Evolutionary conservation across 2,329 filamentous ascomycete genomes (phyloP), one percentile per base, ranked within the genome.

Genomic region (Neophaeococcomyces aloes): DNA sequence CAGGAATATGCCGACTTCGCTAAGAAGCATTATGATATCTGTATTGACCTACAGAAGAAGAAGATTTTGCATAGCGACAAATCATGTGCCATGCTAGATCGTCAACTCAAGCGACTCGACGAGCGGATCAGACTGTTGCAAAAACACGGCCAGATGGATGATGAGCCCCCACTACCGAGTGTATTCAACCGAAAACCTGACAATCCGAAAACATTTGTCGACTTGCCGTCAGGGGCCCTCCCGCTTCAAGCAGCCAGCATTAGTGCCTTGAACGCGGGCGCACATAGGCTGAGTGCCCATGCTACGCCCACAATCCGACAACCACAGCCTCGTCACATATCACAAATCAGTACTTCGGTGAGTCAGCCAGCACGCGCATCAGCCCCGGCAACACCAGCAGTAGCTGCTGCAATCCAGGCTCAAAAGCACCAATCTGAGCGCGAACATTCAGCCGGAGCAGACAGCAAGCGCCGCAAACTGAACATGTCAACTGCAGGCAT

Each of bases 81-180:
- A 56, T 75, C 76, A 2, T 69, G 68, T 34, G 64, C 70, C 11
- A 62, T 81, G 53, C 65, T 81, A 15, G 77, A 81, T 52, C 72
- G 78, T 1, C 75, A 81, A 48, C 70, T 81, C 50, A 80, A 77
- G 59, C 70, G 71, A 44, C 62, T 81, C 4, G 78, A 81, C 48
- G 61, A 78, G 50, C 78, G 78, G 51, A 69, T 81, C 44, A 68
- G 74, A 33, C 73, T 78, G 48, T 57, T 81, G 30, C 68, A 72
- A 42, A 73, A 67, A 38, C 74, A 78, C 34, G 77, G 76, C 34
- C 67, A 78, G 25, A 70, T 80, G 49, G 67, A 73, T 4, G 67
- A 69, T 29, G 78, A 80, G 46, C 72, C 74, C 38, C 67, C 70
- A 29, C 66, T 80, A 36, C 77, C 78, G 2, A 79, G 75, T 30